Evolutionary conservation across 2,329 filamentous ascomycete species (phyloP).

Genomic region (Hirsutella minnesotensis): DNA sequence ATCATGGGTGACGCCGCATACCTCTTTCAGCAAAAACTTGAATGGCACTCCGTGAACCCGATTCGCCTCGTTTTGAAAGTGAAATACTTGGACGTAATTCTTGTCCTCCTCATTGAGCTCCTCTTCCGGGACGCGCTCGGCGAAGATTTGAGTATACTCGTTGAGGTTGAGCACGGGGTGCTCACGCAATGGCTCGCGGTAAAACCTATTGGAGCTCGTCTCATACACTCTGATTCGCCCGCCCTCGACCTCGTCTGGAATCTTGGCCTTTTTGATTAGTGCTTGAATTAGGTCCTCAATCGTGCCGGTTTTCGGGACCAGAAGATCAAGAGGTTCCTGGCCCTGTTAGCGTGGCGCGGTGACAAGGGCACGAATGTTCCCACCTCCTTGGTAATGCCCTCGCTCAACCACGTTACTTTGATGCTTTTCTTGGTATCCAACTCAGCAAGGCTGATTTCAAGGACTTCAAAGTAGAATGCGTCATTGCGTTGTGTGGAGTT

Average conservation of each 20-base stretch:
- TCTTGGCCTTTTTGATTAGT: conserved; percentile 67
- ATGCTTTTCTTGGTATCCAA: conserved; percentile 84
- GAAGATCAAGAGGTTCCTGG: conserved; percentile 66
- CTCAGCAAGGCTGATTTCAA: conserved; percentile 90
- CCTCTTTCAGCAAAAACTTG: conserved; percentile 73
- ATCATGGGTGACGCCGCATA: conserved; percentile 24
- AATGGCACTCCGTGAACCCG: conserved; percentile 85
- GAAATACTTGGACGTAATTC: conserved; percentile 68
- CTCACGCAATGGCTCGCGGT: conserved; percentile 60
- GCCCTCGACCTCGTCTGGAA: conserved; percentile 60
- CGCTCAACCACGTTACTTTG: conserved; percentile 73
- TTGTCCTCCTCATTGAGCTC: conserved; percentile 45
- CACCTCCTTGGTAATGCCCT: conserved; percentile 86
- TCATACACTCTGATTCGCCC: conserved; percentile 73
- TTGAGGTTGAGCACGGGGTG: conserved; percentile 71
- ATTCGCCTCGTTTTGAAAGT: conserved; percentile 82
- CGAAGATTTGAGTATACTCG: conserved; percentile 73
- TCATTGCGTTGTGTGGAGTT: conserved; percentile 62
- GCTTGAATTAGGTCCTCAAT: conserved; percentile 67
- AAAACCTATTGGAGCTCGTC: conserved; percentile 69
- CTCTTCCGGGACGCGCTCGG: conserved; percentile 68
- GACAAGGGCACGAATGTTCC: conserved; percentile 13
- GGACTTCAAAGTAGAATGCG: conserved; percentile 78
- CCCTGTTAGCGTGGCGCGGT: background rate
- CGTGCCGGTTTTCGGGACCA: conserved; percentile 77